Percentiles rank a stretch among this genome's conserved stretches.
Evolutionary conservation across 768 basidiomycete species (phyloP).

Genomic region (Thelephora aurantiotincta): DNA sequence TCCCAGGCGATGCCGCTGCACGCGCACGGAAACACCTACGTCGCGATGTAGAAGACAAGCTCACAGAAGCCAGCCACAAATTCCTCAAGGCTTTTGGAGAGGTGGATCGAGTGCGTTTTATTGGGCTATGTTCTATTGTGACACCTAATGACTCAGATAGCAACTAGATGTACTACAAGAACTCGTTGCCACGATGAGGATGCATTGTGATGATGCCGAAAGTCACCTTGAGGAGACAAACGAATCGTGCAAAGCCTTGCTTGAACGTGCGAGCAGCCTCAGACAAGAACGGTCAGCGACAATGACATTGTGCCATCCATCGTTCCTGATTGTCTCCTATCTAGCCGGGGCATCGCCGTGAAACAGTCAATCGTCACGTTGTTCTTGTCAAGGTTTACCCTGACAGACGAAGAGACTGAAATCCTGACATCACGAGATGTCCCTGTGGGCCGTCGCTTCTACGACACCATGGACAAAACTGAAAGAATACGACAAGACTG

Average conservation of each 20-base stretch:
- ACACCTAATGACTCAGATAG: slow-evolving; percentile 24
- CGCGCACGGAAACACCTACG: slow-evolving; percentile 68
- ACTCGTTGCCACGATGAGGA: slow-evolving; percentile 70
- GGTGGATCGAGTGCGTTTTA: slow-evolving; percentile 70
- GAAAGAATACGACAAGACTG: slow-evolving; percentile 77
- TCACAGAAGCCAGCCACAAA: slow-evolving; percentile 67
- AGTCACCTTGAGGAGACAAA: slow-evolving; percentile 60
- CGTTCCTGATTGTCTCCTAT: slow-evolving; percentile 5
- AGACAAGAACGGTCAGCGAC: slow-evolving; percentile 50
- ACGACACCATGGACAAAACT: slow-evolving; percentile 78
- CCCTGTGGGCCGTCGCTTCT: slow-evolving; percentile 60
- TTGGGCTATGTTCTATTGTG: background rate
- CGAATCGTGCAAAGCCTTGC: slow-evolving; percentile 59
- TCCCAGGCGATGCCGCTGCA: slow-evolving; percentile 51
- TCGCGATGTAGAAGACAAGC: slow-evolving; percentile 71
- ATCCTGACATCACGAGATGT: slow-evolving; percentile 70
- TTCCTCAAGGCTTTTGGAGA: slow-evolving; percentile 79
- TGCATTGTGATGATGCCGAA: slow-evolving; percentile 74
- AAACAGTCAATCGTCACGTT: slow-evolving; percentile 60
- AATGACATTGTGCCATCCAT: background rate
- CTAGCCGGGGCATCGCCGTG: slow-evolving; percentile 55
- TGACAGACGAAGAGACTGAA: slow-evolving; percentile 56
- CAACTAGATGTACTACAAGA: slow-evolving; percentile 70
- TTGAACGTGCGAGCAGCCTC: slow-evolving; percentile 73
- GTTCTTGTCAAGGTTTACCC: slow-evolving; percentile 80